Conservation (phyloP, 495 filamentous ascomycete genomes). For the Umbilicaria muhlenbergii region DNA sequence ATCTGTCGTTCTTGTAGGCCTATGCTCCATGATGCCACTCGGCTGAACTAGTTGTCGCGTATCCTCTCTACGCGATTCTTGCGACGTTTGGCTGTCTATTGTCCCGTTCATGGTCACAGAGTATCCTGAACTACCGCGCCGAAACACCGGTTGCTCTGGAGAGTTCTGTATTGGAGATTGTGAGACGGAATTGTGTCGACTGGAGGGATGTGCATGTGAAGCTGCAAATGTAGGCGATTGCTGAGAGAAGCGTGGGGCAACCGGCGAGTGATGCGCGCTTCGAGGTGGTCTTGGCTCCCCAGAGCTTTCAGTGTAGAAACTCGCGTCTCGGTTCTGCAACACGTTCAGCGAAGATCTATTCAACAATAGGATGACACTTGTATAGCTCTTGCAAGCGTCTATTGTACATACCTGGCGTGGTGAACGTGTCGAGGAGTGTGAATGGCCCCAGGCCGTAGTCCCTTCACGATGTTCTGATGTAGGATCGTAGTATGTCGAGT, state of each 20-base stretch:
- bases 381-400: conserved; percentile 6
- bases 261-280: conserved; percentile 11
- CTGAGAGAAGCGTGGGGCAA: conserved; percentile 9
- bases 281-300: conserved; percentile 11
- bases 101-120: conserved; percentile 6
- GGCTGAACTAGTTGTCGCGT: conserved; percentile 17
- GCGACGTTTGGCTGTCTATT: conserved; percentile 5
- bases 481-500: conserved; percentile 32
- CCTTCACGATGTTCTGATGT: conserved; percentile 23
- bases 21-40: conserved; percentile 23
- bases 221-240: conserved; percentile 12
- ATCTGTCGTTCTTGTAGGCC: conserved; percentile 51
- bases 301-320: conserved; percentile 7
- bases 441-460: conserved; percentile 14
- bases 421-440: conserved; percentile 18
- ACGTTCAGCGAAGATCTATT: neutral
- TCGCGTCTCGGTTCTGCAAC: conserved; percentile 7
- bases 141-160: conserved; percentile 24
- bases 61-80: conserved; percentile 23
- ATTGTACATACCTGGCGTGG: conserved; percentile 20
- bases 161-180: conserved; percentile 28
- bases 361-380: conserved; percentile 4
- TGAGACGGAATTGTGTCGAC: conserved; percentile 25
- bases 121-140: conserved; percentile 8
- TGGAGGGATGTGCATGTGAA: conserved; percentile 31